Percentiles rank a stretch among this genome's conserved stretches.
Evolutionary conservation across 2,329 filamentous ascomycete genomes (phyloP).

Genomic region (Trichoderma asperellum): DNA sequence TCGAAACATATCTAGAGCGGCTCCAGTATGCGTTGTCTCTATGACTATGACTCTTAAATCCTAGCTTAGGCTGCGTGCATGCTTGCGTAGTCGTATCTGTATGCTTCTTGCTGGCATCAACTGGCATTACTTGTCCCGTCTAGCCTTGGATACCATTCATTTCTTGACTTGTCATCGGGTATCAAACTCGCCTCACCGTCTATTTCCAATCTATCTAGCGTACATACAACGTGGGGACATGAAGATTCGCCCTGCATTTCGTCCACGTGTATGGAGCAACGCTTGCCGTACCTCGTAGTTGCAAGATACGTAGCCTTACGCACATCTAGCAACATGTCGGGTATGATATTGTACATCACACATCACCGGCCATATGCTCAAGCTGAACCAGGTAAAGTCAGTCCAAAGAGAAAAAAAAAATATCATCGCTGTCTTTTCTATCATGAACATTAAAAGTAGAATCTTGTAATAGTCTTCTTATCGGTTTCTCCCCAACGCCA

Average conservation of each 20-base stretch:
- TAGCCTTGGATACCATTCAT: background rate
- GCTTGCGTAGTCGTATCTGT: background rate
- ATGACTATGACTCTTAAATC: conserved; percentile 21
- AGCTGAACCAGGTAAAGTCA: background rate
- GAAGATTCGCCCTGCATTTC: background rate
- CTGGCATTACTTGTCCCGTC: background rate
- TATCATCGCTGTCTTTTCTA: conserved; percentile 28
- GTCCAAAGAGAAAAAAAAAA: background rate
- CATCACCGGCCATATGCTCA: background rate
- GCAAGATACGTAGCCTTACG: background rate
- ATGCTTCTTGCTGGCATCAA: background rate
- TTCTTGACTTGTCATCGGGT: background rate
- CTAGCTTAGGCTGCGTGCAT: conserved; percentile 8
- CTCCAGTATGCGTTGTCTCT: background rate
- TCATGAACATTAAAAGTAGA: conserved; percentile 21
- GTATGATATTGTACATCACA: background rate
- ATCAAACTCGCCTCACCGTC: conserved; percentile 18
- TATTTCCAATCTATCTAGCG: conserved; percentile 16
- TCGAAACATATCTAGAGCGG: conserved; percentile 14
- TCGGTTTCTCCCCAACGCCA: conserved; percentile 18
- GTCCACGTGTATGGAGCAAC: background rate
- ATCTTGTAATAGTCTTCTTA: conserved; percentile 16
- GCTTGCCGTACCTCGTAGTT: background rate
- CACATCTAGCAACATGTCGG: background rate
- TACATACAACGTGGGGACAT: conserved; percentile 5